These are phyloP conservation scores for Penicillium palitans DNA, from an alignment of 2,329 filamentous ascomycete species.

Conservation along the genomic window DNA sequence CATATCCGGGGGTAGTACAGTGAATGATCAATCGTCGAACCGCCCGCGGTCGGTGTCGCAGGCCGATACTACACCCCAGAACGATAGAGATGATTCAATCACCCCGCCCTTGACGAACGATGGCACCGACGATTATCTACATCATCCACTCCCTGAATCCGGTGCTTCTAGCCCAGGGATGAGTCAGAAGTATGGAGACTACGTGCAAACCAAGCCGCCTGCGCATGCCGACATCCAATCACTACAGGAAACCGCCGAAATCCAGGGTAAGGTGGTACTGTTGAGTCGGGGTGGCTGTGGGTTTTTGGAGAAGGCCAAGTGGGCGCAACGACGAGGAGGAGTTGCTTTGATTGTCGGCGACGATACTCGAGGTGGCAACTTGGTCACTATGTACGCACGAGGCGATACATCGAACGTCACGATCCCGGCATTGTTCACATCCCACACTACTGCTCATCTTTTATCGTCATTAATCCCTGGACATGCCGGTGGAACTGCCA, in stretches of 20 bases:
- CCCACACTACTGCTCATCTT: slow-evolving; percentile 88
- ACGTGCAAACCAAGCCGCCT: slow-evolving; percentile 34
- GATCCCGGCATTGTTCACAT: slow-evolving; percentile 93
- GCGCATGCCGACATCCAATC: slow-evolving; percentile 89
- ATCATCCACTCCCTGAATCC: slow-evolving; percentile 56
- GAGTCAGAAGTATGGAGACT: slow-evolving; percentile 37
- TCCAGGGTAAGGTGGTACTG: slow-evolving; percentile 87
- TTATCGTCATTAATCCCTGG: slow-evolving; percentile 82
- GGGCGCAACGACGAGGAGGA: slow-evolving; percentile 88
- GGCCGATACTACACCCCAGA: slow-evolving; percentile 23
- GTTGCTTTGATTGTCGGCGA: slow-evolving; percentile 92
- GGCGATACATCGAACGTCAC: slow-evolving; percentile 94
- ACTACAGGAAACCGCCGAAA: slow-evolving; percentile 87
- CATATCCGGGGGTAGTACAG: slow-evolving; percentile 27
- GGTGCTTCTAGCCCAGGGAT: slow-evolving; percentile 37
- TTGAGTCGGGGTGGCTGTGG: slow-evolving; percentile 92
- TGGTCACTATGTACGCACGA: slow-evolving; percentile 98
- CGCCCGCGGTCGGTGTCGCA: slow-evolving; percentile 27
- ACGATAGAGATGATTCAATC: slow-evolving; percentile 17
- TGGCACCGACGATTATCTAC: slow-evolving; percentile 82
- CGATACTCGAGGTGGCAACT: slow-evolving; percentile 79
- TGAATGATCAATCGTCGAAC: slow-evolving; percentile 25
- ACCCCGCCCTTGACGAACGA: slow-evolving; percentile 55
- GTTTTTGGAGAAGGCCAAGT: slow-evolving; percentile 95
- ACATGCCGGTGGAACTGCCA: slow-evolving; percentile 62